A percentile compares a stretch with the other conserved stretches of the same genome.
These are phyloP conservation scores for Phytophthora cactorum DNA, from an alignment of 352 stramenopile species.

Conservation along the genomic window DNA sequence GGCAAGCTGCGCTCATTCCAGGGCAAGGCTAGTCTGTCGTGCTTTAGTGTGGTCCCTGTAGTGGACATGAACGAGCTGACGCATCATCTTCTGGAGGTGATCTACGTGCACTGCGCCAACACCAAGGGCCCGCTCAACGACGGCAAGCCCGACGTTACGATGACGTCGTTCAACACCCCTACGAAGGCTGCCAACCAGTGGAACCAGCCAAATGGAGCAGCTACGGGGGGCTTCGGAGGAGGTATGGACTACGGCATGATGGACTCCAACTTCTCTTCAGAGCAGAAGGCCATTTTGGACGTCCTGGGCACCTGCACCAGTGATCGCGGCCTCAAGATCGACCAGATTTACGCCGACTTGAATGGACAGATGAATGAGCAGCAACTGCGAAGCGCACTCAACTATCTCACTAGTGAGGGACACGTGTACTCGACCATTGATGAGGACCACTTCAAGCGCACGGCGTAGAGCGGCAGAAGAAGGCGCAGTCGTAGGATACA, in stretches of 20 bases:
- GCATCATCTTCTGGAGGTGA: slow-evolving; percentile 94
- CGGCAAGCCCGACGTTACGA: slow-evolving; percentile 30
- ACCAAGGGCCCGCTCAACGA: slow-evolving; percentile 63
- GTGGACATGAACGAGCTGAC: slow-evolving; percentile 95
- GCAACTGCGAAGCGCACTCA: slow-evolving; percentile 70
- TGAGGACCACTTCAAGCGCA: slow-evolving; percentile 91
- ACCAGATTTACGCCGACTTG: slow-evolving; percentile 77
- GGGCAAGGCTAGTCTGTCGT: slow-evolving; percentile 87
- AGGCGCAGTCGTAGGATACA: background rate
- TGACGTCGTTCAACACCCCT: slow-evolving; percentile 46
- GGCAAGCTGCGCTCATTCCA: slow-evolving; percentile 94
- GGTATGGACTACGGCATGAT: slow-evolving; percentile 71
- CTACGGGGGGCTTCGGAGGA: slow-evolving; percentile 27
- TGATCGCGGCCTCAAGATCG: slow-evolving; percentile 80
- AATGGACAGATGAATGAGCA: slow-evolving; percentile 69
- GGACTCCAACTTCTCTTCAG: slow-evolving; percentile 78
- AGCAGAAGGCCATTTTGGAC: slow-evolving; percentile 83
- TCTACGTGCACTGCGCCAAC: slow-evolving; percentile 92
- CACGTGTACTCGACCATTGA: slow-evolving; percentile 93
- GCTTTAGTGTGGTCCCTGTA: slow-evolving; percentile 87
- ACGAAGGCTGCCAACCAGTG: slow-evolving; percentile 40
- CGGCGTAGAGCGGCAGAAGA: slow-evolving; percentile 45
- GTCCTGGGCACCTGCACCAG: slow-evolving; percentile 73
- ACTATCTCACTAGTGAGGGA: slow-evolving; percentile 88
- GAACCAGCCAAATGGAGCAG: slow-evolving; percentile 30